Conservation (phyloP, 1,139 yeast genomes). For the Pichia sp. region DNA sequence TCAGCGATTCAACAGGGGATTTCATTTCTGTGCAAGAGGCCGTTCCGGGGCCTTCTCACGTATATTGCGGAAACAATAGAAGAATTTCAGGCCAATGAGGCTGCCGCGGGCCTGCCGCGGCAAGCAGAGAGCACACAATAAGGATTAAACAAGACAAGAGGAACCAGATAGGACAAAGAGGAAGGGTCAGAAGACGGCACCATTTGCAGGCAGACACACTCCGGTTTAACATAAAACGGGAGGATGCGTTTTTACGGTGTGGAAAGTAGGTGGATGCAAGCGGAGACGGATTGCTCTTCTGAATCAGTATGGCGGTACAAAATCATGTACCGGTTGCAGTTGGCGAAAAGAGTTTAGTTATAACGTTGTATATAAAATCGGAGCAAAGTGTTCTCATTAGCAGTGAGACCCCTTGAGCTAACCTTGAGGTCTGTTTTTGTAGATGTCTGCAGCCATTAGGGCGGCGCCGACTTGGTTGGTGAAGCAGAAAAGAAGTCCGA, state of each 20-base stretch:
- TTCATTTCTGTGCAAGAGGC: no score
- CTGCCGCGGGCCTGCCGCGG: not conserved
- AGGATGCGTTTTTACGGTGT: no score
- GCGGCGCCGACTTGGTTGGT: constrained; percentile 73
- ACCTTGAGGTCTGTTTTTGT: not conserved
- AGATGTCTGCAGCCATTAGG: constrained; percentile 17
- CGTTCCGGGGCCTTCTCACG: no score
- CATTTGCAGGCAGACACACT: no score
- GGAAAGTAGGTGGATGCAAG: no score
- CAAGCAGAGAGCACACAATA: not conserved
- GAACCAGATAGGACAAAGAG: not conserved
- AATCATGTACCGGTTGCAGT: constrained; percentile 2
- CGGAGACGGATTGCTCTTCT: no score
- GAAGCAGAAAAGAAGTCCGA: constrained; percentile 53
- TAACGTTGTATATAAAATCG: not conserved
- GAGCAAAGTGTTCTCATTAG: not conserved
- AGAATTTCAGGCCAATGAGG: not conserved
- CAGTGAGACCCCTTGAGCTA: not conserved
- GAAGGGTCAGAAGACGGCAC: not conserved
- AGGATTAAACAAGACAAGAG: no score
- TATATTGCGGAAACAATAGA: no score
- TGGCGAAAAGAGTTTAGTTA: not conserved
- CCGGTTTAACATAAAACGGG: no score
- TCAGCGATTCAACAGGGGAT: no score
- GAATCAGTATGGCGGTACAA: no score